Evolutionary conservation across 2,329 filamentous ascomycete genomes (phyloP), one percentile per base, ranked within the genome.

Genomic region (Thielaviopsis populi): DNA sequence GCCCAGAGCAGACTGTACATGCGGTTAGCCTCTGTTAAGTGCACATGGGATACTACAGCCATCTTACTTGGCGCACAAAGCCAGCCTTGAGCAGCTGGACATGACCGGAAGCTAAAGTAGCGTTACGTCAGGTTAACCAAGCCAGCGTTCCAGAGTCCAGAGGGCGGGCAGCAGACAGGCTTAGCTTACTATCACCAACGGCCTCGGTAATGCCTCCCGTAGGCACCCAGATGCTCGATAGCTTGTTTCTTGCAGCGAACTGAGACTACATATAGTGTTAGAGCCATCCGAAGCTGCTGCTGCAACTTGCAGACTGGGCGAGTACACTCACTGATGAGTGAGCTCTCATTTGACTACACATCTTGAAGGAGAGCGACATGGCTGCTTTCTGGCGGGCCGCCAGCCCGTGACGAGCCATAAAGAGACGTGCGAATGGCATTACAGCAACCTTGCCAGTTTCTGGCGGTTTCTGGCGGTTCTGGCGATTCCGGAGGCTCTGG

Each of bases 211-310:
- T 83, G 7, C 87, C 85, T 53, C 86, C 85, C 0, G 86, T 88
- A 1, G 91, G 89, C 33, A 85, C 79, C 89, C 91, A 96, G 73
- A 91, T 82, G 56, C 79, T 84, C 2, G 89, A 92, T 10, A 92
- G 73, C 66, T 67, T 66, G 10, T 66, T 63, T 62, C 65, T 66
- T 33, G 64, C 41, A 11, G 48, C 19, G 11, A 48, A 46, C 10
- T 37, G 65, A 3, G 46, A 62, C 65, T 66, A 63, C 30, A n/a
- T 13, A 27, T 24, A 8, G 19, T 24, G 61, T 66, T 54, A 66
- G 58, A 58, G 19, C 10, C 24, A 7, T 27, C 19, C 22, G 48
- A 22, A 24, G 4, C 48, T 19, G 19, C 7, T 41, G 17, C 10
- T 58, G 37, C 30, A 13, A 24, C 24, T 33, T 27, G 15, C 43